These are phyloP conservation scores for Lentinula lateritia DNA, from an alignment of 768 basidiomycete species.

Conservation along the genomic window DNA sequence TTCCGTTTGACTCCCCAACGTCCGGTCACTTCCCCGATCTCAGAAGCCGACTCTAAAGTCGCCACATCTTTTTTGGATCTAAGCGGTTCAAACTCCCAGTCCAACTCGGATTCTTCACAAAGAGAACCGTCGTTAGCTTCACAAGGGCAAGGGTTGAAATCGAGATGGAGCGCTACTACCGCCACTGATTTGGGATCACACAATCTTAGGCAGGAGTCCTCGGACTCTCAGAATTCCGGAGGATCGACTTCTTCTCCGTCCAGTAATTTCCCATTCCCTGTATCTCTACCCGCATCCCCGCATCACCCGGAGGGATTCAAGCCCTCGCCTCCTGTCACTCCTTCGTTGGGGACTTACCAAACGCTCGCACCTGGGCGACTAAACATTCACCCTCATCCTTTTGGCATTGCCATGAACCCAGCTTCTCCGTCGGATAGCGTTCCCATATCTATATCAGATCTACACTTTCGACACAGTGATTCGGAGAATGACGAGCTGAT, in stretches of 20 bases:
- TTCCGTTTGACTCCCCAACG: conserved; percentile 23
- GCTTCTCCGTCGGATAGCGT: conserved; percentile 54
- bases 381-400: conserved; percentile 25
- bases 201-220: conserved; percentile 11
- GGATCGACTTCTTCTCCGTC: conserved; percentile 10
- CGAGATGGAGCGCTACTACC: conserved; percentile 40
- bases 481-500: conserved; percentile 17
- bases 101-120: conserved; percentile 14
- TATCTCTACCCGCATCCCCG: conserved; percentile 39
- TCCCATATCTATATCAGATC: conserved; percentile 49
- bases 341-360: not conserved
- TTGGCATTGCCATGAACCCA: conserved; percentile 20
- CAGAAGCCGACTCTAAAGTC: conserved; percentile 8
- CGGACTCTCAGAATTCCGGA: conserved; percentile 15
- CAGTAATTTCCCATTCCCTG: conserved; percentile 36
- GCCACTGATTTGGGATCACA: conserved; percentile 19
- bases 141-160: conserved; percentile 13
- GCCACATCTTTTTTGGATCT: conserved; percentile 35
- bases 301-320: conserved; percentile 23
- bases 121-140: conserved; percentile 7
- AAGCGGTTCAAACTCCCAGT: conserved; percentile 21
- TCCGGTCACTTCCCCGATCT: conserved; percentile 11
- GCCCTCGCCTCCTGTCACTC: conserved; percentile 13
- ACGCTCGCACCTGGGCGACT: not conserved
- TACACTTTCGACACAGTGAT: conserved; percentile 42